Evolutionary conservation across 1,284 basidiomycete genomes (phyloP).

Genomic region (Pseudomicrostroma phylloplanum): DNA sequence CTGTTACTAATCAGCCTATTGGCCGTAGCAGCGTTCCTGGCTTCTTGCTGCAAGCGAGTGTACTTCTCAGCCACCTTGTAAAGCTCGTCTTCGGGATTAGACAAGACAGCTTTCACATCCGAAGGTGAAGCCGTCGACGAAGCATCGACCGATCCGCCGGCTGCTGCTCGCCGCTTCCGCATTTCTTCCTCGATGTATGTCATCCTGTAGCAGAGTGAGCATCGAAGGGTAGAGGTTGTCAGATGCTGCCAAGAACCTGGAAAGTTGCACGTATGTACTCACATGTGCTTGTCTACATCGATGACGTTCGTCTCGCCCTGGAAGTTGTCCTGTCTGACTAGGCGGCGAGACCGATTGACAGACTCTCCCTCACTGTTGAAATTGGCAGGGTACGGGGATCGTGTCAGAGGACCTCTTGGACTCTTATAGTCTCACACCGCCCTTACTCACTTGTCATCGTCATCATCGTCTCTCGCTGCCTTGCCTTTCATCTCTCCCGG

Average conservation of each 20-base stretch:
- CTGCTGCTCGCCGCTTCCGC: slow-evolving; percentile 59
- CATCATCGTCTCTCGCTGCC: slow-evolving; percentile 9
- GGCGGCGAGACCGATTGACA: slow-evolving; percentile 28
- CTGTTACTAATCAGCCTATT: slow-evolving; percentile 6
- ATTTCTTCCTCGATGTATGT: slow-evolving; percentile 92
- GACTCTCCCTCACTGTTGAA: neutral
- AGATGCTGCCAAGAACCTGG: neutral
- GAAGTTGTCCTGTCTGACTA: slow-evolving; percentile 82
- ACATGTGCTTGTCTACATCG: slow-evolving; percentile 98
- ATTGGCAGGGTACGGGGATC: no score
- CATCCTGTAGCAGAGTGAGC: slow-evolving; percentile 65
- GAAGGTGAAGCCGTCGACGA: slow-evolving; percentile 52
- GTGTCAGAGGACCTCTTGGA: no score
- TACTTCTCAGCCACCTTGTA: slow-evolving; percentile 69
- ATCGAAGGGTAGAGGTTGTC: neutral
- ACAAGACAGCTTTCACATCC: slow-evolving; percentile 14
- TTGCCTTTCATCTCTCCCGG: slow-evolving; percentile 5
- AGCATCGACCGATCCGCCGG: slow-evolving; percentile 21
- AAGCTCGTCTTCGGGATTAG: slow-evolving; percentile 75
- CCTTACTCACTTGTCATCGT: neutral
- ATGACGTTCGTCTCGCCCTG: slow-evolving; percentile 91
- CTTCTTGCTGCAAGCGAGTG: slow-evolving; percentile 46
- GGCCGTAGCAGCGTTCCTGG: slow-evolving; percentile 11
- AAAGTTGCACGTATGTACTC: slow-evolving; percentile 38
- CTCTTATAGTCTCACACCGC: no score